Percentiles rank a stretch among this genome's conserved stretches.
Evolutionary conservation across 805 yeast genomes (phyloP).

Genomic region (Aciculoconidium aculeatum): DNA sequence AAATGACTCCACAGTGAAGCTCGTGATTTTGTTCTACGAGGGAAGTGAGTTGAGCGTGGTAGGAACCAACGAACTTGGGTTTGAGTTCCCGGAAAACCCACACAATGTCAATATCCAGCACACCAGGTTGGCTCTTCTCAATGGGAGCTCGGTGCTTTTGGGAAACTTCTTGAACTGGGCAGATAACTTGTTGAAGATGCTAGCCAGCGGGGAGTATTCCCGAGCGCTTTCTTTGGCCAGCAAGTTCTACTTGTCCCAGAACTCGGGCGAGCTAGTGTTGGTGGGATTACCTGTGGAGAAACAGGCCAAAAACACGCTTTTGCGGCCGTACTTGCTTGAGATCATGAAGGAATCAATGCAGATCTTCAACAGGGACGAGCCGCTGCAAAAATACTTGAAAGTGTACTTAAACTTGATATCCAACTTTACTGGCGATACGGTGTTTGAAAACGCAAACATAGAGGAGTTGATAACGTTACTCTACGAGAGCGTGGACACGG

Average conservation of each 20-base stretch:
- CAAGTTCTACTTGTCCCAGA: slow-evolving; percentile 42
- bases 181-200: slow-evolving; percentile 45
- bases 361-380: slow-evolving; percentile 18
- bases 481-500: too few species aligned
- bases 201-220: slow-evolving; percentile 45
- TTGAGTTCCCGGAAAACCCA: too few species aligned
- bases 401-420: slow-evolving; percentile 14
- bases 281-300: slow-evolving; percentile 52
- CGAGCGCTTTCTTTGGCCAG: slow-evolving; percentile 54
- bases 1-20: slow-evolving; percentile 2
- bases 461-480: too few species aligned
- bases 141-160: too few species aligned
- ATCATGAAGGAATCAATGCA: slow-evolving; percentile 50
- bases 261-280: slow-evolving; percentile 43
- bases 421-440: too few species aligned
- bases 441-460: too few species aligned
- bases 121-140: too few species aligned
- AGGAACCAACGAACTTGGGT: too few species aligned
- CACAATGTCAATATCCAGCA: too few species aligned
- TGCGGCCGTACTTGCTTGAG: slow-evolving; percentile 50
- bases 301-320: slow-evolving; percentile 38
- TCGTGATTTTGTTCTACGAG: background rate
- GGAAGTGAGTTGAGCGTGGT: too few species aligned
- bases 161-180: slow-evolving; percentile 70
- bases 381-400: slow-evolving; percentile 3